phyloP scores from a whole-genome alignment of 1,139 yeast genomes.

The Starmera stellimalicola region DNA sequence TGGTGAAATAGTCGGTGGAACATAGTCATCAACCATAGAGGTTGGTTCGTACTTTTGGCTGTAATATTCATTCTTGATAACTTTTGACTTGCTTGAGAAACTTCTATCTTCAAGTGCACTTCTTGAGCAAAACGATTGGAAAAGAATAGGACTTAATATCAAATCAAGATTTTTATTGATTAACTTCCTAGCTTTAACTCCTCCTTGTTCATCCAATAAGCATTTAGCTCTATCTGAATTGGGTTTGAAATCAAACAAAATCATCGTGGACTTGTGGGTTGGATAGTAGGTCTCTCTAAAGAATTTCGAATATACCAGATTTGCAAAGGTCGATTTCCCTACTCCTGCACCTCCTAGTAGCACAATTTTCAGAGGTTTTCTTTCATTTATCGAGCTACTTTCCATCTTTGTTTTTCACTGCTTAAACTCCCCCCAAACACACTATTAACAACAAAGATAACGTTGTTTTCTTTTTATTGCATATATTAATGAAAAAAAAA shows the following conservation, averaged over 20 bases:
- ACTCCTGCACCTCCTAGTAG: conserved; percentile 45
- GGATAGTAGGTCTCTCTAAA: conserved; percentile 43
- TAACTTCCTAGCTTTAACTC: conserved; percentile 22
- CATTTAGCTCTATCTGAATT: conserved; percentile 28
- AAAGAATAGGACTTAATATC: conserved; percentile 24
- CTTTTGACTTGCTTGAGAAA: conserved; percentile 8
- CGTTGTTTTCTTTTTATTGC: background rate
- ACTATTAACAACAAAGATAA: too few relatives aligned
- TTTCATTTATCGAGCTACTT: conserved; percentile 11
- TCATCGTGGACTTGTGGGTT: conserved; percentile 45
- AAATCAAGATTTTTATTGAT: conserved; percentile 17
- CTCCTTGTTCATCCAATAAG: conserved; percentile 38
- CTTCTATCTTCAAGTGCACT: conserved; percentile 11
- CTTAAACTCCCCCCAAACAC: too few relatives aligned
- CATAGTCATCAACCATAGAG: conserved; percentile 15
- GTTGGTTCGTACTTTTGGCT: conserved; percentile 12
- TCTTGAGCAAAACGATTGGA: conserved; percentile 24
- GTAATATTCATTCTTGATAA: conserved; percentile 14
- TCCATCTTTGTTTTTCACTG: background rate
- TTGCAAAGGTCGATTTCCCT: conserved; percentile 42
- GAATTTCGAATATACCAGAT: conserved; percentile 15
- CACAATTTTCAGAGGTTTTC: conserved; percentile 43
- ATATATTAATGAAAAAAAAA: background rate
- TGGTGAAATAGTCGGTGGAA: conserved; percentile 44
- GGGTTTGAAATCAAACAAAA: conserved; percentile 45